Percentiles rank a stretch among this genome's conserved stretches.
Conservation (phyloP, 139 green algal species). For the Zygnema circumcarinatum region DNA sequence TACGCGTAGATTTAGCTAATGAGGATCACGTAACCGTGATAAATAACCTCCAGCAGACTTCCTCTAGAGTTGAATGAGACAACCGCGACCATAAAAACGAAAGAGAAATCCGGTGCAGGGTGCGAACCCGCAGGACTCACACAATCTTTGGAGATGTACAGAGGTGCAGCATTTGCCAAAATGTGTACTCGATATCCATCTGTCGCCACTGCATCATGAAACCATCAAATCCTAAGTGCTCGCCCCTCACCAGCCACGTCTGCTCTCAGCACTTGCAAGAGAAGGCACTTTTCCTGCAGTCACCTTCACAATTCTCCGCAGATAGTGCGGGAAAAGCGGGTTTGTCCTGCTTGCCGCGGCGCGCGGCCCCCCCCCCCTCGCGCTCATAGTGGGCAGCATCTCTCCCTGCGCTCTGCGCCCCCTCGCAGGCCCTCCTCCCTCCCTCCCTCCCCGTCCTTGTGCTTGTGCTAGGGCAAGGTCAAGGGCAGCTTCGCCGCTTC, state of each 20-base stretch:
- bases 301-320: constrained; percentile 34
- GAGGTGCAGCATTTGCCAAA: constrained; percentile 96
- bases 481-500: no score
- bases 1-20: no score
- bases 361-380: not conserved
- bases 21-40: no score
- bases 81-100: not conserved
- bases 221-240: constrained; percentile 5
- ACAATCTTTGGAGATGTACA: constrained; percentile 88
- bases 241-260: not conserved
- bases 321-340: constrained; percentile 14
- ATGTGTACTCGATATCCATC: constrained; percentile 91
- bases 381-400: not conserved
- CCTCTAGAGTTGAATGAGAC: not conserved
- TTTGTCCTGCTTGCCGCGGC: not conserved
- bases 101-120: no score
- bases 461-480: no score
- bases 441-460: no score
- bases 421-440: no score
- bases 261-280: not conserved
- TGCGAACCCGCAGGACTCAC: constrained; percentile 60
- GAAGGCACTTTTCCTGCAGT: constrained; percentile 6
- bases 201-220: constrained; percentile 63
- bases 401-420: no score
- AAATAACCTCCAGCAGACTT: no score